Base-by-base conservation (phyloP, 495 filamentous ascomycete species). In the Oleoguttula mirabilis region DNA sequence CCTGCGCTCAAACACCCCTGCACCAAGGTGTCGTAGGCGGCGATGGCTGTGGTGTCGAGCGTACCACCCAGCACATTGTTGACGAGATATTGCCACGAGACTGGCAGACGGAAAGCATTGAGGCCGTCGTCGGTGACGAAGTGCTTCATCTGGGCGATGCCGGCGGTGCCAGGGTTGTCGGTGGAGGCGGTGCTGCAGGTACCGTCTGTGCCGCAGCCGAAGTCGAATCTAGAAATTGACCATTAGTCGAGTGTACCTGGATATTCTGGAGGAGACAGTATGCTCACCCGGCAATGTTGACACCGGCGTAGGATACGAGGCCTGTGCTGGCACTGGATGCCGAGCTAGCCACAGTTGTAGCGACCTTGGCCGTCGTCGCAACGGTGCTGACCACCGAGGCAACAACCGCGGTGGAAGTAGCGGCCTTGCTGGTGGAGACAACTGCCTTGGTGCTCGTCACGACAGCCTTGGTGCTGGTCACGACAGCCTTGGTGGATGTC, bases 91-190 rank as follows among this genome's bases (percentile, higher is more conserved):
- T 77, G 72, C 70, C 69, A 68, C 45, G 67, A 62, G 32, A 64
- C 63, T 58, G 71, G 73, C 3, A 77, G 59, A 15, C 73, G 67
- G 60, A 75, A 75, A 39, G 70, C 65, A 45, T 75, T 75, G 50
- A 75, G 60, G 32, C 62, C 55, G 36, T 70, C 62, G 30, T 68
- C 58, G 11, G 61, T 67, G 40, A 60, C 51, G 43, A 75, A 77
- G 55, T 77, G 73, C 15, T 66, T 54, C 66, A 77, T 77, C 52
- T 77, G 73, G 19, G 39, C 63, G 10, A 64, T 59, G 20, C 58
- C 59, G 19, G 37, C 48, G 33, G 37, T 28, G 19, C 45, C 53
- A 0, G 35, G 24, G 6, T 30, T 25, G 15, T 34, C 44, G 36
- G 52, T 32, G 59, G 63, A 16, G 64, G 57, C 36, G 7, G 60